These are phyloP conservation scores for Parachaetomium inaequale DNA, from an alignment of 495 filamentous ascomycete species.

Conservation along the genomic window DNA sequence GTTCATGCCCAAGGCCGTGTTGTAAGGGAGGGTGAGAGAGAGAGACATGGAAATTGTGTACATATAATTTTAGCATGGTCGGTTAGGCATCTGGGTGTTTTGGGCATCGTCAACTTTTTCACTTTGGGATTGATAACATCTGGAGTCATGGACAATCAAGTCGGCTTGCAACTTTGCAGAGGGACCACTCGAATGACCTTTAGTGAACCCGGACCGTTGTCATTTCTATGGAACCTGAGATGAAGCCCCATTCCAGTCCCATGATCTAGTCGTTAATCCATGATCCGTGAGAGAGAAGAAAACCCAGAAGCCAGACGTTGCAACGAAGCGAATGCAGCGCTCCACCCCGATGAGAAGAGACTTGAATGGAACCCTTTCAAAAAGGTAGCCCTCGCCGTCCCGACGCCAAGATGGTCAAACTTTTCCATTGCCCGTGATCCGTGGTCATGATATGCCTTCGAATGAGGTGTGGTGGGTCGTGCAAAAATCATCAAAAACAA, in stretches of 20 bases:
- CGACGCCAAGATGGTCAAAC: slow-evolving; percentile 33
- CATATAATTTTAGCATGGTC: neutral
- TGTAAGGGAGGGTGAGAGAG: slow-evolving; percentile 43
- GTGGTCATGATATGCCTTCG: slow-evolving; percentile 25
- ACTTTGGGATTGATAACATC: neutral
- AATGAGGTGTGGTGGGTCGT: slow-evolving; percentile 17
- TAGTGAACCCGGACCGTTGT: slow-evolving; percentile 21
- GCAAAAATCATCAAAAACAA: slow-evolving; percentile 18
- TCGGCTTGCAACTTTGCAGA: neutral
- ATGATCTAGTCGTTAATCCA: slow-evolving; percentile 35
- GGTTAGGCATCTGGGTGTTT: neutral
- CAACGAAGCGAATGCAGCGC: slow-evolving; percentile 19
- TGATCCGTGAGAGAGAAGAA: slow-evolving; percentile 11
- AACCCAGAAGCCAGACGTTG: slow-evolving; percentile 19
- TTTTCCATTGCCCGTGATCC: slow-evolving; percentile 35
- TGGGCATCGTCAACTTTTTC: neutral
- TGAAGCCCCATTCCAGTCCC: slow-evolving; percentile 28
- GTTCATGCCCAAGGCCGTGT: slow-evolving; percentile 76
- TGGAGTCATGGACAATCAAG: neutral
- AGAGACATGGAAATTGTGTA: neutral
- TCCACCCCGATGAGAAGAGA: slow-evolving; percentile 14
- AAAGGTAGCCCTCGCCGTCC: slow-evolving; percentile 28
- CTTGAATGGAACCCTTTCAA: slow-evolving; percentile 5
- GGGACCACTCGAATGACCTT: neutral
- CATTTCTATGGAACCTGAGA: slow-evolving; percentile 24